Base-by-base conservation (phyloP, 352 stramenopile genomes). In the Globisporangium polare region DNA sequence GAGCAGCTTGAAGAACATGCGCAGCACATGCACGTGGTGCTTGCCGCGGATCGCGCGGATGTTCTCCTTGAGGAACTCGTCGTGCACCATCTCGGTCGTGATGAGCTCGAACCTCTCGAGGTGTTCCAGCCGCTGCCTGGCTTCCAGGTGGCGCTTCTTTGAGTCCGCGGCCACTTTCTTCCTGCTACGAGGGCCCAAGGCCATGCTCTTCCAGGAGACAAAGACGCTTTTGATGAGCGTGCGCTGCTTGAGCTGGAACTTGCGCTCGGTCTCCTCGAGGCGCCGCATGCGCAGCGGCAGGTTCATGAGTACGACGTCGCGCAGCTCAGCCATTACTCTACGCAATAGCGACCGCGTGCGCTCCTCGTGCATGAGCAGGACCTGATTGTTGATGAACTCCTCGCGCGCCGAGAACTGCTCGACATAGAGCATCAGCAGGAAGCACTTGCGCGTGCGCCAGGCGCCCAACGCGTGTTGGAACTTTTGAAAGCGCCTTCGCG, bases 31-130 rank as follows among this genome's bases (percentile, higher is more conserved):
- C 22, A 49, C 43, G 9, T 66, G 47, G 47, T 83, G 70, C 3
- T 57, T 52, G 3, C 62, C 49, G 10, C 80, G 78, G 41, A 89
- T 77, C 26, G 67, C 50, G 4, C 83, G 81, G 54, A 91, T 88
- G 58, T 89, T 90, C 22, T 87, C 83, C 62, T 89, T 90, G 45
- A 89, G 68, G 47, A 91, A 86, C 64, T 93, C 81, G 33, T 89
- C 78, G 57, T 91, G 79, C 29, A 90, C 73, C 81, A 93, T 91
- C 58, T 91, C 83, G 35, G 69, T 56, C 18, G 81, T 90, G 55
- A 93, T 80, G 15, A 91, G 65, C 13, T 87, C 76, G 39, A 90
- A 93, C 12, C 83, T 71, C 6, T 81, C 68, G 41, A 89, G 72
- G 1, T 62, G 51, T 43, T 90, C 78, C n/a, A 93, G 76, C 0